Percentiles rank a stretch among this genome's conserved stretches.
Evolutionary conservation across 2,329 filamentous ascomycete genomes (phyloP).

Genomic region (Aspergillus tanneri): DNA sequence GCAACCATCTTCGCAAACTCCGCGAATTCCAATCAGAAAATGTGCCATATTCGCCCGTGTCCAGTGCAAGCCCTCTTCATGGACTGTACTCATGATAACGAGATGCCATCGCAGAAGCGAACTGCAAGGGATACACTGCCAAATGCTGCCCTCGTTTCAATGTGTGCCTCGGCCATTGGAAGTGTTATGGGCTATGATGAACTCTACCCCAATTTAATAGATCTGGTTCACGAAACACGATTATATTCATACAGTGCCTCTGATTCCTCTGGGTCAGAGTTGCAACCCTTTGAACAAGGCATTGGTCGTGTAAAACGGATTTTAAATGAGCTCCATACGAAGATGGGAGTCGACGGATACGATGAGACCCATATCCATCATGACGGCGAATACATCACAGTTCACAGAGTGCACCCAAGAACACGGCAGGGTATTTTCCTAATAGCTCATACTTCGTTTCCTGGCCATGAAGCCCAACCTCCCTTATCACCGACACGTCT

Average conservation of each 20-base stretch:
- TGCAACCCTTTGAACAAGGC: conserved; percentile 72
- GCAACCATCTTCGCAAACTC: conserved; percentile 36
- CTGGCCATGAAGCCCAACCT: conserved; percentile 81
- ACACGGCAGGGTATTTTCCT: conserved; percentile 92
- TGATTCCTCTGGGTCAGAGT: conserved; percentile 47
- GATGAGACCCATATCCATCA: conserved; percentile 96
- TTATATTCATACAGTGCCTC: conserved; percentile 79
- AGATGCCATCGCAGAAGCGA: conserved; percentile 90
- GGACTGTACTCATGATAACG: conserved; percentile 99
- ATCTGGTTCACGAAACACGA: conserved; percentile 85
- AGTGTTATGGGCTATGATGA: conserved; percentile 99
- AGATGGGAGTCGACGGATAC: conserved; percentile 94
- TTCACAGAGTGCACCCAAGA: conserved; percentile 89
- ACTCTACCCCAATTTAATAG: conserved; percentile 88
- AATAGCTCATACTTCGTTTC: conserved; percentile 93
- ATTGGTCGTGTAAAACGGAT: conserved; percentile 90
- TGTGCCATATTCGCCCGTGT: conserved; percentile 79
- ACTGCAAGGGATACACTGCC: conserved; percentile 91
- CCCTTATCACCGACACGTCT: conserved; percentile 77
- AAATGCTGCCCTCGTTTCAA: conserved; percentile 88
- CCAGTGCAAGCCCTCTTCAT: conserved; percentile 94
- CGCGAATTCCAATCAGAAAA: conserved; percentile 54
- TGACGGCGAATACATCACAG: conserved; percentile 92
- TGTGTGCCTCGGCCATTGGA: conserved; percentile 92
- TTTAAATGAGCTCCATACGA: conserved; percentile 87